Evolutionary conservation across 257 asterid genomes (phyloP).

Genomic region (Perilla frutescens): DNA sequence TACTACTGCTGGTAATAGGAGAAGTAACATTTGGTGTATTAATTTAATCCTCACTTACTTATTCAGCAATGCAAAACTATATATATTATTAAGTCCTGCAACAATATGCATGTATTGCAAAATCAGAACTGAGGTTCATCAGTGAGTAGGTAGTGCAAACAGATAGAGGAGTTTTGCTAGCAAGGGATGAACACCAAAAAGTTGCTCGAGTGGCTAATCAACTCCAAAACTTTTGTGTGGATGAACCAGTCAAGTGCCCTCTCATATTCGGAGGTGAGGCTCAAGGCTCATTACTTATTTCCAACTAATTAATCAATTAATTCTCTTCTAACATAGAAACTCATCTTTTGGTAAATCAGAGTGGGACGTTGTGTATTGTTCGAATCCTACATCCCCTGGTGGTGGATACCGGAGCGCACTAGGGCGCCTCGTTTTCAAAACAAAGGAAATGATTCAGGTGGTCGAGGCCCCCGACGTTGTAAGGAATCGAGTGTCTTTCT

Average conservation of each 20-base stretch:
- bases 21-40: too few species aligned
- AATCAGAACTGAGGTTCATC: slow-evolving; percentile 26
- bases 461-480: slow-evolving; percentile 86
- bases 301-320: too few species aligned
- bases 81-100: background rate
- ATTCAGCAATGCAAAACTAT: background rate
- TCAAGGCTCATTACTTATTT: background rate
- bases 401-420: slow-evolving; percentile 83
- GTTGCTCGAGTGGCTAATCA: slow-evolving; percentile 74
- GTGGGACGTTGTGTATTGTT: slow-evolving; percentile 90
- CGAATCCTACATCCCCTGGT: slow-evolving; percentile 93
- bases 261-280: slow-evolving; percentile 87
- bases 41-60: too few species aligned
- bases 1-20: too few species aligned
- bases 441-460: slow-evolving; percentile 86
- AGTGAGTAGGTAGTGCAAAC: slow-evolving; percentile 59
- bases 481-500: slow-evolving; percentile 68
- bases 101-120: background rate
- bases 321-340: background rate
- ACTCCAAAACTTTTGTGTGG: slow-evolving; percentile 64
- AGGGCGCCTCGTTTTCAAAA: slow-evolving; percentile 78
- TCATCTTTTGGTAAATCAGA: slow-evolving; percentile 44
- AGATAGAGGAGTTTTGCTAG: slow-evolving; percentile 74
- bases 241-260: slow-evolving; percentile 84
- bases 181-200: slow-evolving; percentile 61